These are phyloP conservation scores for Plantago elongata DNA, from an alignment of 257 asterid species.

Conservation along the genomic window DNA sequence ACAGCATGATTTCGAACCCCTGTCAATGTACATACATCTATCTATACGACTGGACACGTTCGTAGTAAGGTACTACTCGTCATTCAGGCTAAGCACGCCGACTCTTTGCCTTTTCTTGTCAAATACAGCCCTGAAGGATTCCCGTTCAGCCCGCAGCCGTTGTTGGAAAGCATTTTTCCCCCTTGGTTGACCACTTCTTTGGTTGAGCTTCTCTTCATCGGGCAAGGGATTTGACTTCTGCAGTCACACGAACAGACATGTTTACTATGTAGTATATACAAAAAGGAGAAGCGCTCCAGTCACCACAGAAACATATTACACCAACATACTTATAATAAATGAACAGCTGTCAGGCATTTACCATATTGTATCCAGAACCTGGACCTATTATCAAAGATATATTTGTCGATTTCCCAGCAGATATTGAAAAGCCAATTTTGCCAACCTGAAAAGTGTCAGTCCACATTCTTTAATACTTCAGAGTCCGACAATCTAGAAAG, in stretches of 20 bases:
- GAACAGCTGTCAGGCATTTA: conserved; percentile 23
- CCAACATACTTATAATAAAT: too few species aligned
- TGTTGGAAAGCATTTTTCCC: conserved; percentile 57
- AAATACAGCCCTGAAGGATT: conserved; percentile 80
- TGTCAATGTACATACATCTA: too few species aligned
- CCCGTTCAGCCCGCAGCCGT: conserved; percentile 75
- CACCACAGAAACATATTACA: background rate
- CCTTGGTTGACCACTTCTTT: conserved; percentile 36
- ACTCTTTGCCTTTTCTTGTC: conserved; percentile 72
- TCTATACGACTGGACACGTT: background rate
- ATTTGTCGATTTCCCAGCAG: conserved; percentile 48
- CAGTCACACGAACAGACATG: conserved; percentile 20
- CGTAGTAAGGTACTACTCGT: conserved; percentile 23
- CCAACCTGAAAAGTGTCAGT: conserved; percentile 45
- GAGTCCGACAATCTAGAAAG: background rate
- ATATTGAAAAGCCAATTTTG: conserved; percentile 74
- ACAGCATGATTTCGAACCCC: too few species aligned
- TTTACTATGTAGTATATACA: background rate
- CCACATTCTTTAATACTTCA: conserved; percentile 14
- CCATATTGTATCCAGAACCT: conserved; percentile 92
- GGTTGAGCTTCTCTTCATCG: conserved; percentile 52
- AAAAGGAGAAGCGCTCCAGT: background rate
- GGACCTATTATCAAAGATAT: conserved; percentile 80
- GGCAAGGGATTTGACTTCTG: conserved; percentile 82
- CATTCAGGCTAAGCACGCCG: conserved; percentile 39